phyloP scores from a whole-genome alignment of 441 rosid genomes.

The Gossypium trilobum region DNA sequence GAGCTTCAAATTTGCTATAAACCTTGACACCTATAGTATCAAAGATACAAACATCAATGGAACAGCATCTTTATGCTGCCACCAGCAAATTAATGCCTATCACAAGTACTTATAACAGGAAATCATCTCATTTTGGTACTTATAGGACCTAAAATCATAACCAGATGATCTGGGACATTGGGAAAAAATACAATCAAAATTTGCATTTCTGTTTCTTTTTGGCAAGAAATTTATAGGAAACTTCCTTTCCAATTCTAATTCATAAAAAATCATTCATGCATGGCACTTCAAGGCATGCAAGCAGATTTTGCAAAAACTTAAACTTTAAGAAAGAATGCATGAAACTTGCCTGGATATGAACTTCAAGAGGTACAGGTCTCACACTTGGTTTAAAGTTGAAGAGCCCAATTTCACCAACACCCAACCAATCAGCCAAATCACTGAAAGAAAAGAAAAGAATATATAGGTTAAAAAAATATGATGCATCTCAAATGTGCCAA shows the following conservation, averaged over 20 bases:
- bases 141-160: not conserved
- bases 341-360: slow-evolving; percentile 87
- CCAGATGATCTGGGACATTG: not conserved
- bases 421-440: slow-evolving; percentile 99
- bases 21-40: not conserved
- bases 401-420: slow-evolving; percentile 86
- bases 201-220: not conserved
- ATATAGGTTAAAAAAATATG: not conserved
- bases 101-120: not conserved
- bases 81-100: not conserved
- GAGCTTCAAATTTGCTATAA: not conserved
- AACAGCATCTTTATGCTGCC: not conserved
- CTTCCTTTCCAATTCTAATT: not conserved
- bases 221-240: not conserved
- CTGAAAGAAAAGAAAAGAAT: slow-evolving; percentile 29
- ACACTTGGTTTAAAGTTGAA: slow-evolving; percentile 99
- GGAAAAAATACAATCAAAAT: not conserved
- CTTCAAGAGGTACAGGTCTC: slow-evolving; percentile 98
- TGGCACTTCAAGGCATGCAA: not conserved
- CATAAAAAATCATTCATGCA: not conserved
- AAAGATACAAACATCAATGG: not conserved
- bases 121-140: not conserved
- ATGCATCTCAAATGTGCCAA: not conserved
- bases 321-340: not conserved
- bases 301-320: not conserved